Evolutionary conservation across 768 basidiomycete genomes (phyloP).

Genomic region (Lactarius trivialis): DNA sequence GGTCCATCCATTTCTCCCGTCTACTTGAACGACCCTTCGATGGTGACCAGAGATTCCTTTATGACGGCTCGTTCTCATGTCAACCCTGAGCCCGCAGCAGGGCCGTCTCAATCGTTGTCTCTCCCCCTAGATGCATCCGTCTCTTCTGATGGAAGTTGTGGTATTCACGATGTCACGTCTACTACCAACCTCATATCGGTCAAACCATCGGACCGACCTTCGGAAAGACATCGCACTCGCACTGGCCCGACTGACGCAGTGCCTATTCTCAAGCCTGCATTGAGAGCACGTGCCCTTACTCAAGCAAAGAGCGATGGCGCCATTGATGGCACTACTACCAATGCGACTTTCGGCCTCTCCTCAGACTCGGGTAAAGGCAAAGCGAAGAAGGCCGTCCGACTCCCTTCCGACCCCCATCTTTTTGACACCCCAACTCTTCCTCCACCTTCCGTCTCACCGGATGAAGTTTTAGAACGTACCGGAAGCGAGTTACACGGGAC

Average conservation of each 20-base stretch:
- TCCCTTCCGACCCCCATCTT: not conserved
- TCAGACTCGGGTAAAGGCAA: constrained; percentile 25
- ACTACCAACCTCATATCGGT: constrained; percentile 10
- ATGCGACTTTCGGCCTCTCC: not conserved
- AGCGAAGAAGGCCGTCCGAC: constrained; percentile 14
- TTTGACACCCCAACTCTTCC: constrained; percentile 27
- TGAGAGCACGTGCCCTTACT: constrained; percentile 1
- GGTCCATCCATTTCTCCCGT: not conserved
- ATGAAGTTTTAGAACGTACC: constrained; percentile 58
- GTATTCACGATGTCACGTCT: not conserved
- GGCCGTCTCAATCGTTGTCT: constrained; percentile 18
- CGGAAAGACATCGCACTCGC: not conserved
- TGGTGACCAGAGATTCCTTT: constrained; percentile 27
- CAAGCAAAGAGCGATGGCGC: constrained; percentile 3
- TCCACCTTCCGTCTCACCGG: constrained; percentile 43
- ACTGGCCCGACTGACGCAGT: not conserved
- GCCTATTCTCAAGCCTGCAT: constrained; percentile 4
- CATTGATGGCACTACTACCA: not conserved
- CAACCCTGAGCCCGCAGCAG: constrained; percentile 23
- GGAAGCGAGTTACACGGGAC: constrained; percentile 51
- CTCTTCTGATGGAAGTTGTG: not conserved
- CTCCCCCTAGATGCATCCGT: not conserved
- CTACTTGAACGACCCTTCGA: constrained; percentile 9
- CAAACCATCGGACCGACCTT: not conserved
- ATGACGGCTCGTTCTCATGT: constrained; percentile 29